Evolutionary conservation across 148 eudicot genomes (phyloP).

Genomic region (Rhododendron williamsianum): DNA sequence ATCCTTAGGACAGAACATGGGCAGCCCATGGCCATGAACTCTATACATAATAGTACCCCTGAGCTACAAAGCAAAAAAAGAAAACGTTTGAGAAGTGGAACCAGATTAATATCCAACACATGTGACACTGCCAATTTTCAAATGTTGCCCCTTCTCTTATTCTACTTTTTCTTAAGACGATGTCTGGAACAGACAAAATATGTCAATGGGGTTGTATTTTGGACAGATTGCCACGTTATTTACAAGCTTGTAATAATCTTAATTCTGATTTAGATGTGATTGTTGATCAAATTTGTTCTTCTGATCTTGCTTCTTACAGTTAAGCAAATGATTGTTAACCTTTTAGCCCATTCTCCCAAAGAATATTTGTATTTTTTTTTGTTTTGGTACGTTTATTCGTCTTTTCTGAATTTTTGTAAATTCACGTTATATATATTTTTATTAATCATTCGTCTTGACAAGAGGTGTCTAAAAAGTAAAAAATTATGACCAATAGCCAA

Average conservation of each 20-base stretch:
- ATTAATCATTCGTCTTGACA: too few species aligned
- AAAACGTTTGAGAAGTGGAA: not conserved
- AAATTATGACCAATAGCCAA: too few species aligned
- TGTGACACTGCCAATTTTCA: not conserved
- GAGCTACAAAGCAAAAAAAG: not conserved
- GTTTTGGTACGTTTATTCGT: too few species aligned
- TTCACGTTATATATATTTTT: too few species aligned
- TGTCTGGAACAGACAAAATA: not conserved
- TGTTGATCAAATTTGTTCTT: not conserved
- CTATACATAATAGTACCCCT: not conserved
- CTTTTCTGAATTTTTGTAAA: too few species aligned
- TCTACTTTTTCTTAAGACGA: not conserved
- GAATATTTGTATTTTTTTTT: too few species aligned
- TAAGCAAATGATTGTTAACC: not conserved
- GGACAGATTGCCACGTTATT: not conserved
- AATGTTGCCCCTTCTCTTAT: not conserved
- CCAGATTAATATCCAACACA: not conserved
- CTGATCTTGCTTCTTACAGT: not conserved
- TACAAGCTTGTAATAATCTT: not conserved
- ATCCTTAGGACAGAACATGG: not conserved
- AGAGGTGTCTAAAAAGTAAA: too few species aligned
- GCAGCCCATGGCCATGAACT: not conserved
- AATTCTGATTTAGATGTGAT: not conserved
- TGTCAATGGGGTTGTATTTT: not conserved
- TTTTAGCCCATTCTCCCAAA: not conserved